These are phyloP conservation scores for Colletotrichum sp. DNA, from an alignment of 2,329 filamentous ascomycete genomes.

Conservation along the genomic window DNA sequence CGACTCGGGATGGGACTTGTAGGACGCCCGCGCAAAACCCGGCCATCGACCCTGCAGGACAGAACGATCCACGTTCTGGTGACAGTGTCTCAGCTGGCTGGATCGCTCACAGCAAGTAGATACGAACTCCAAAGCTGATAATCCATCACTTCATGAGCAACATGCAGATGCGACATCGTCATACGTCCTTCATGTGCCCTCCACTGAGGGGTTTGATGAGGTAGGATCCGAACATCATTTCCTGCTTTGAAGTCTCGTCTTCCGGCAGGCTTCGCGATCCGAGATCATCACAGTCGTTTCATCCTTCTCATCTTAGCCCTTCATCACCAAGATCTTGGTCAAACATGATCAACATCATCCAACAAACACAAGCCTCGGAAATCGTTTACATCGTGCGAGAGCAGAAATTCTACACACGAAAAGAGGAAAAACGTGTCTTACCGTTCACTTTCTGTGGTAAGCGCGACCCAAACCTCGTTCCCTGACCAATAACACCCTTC, in stretches of 20 bases:
- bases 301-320: not conserved
- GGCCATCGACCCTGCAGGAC: not conserved
- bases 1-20: not conserved
- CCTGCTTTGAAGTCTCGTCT: not conserved
- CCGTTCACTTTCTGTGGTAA: not conserved
- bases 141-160: conserved; percentile 1
- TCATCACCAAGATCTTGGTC: not conserved
- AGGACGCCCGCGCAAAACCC: not conserved
- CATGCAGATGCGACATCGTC: not conserved
- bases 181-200: not conserved
- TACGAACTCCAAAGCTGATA: not conserved
- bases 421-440: not conserved
- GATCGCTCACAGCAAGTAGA: not conserved
- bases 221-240: not conserved
- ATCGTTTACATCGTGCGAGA: not conserved
- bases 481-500: not conserved
- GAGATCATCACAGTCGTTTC: not conserved
- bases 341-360: conserved; percentile 11
- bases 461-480: not conserved
- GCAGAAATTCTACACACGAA: conserved; percentile 2
- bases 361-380: not conserved
- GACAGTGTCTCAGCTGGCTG: conserved; percentile 1
- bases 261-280: not conserved
- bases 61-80: not conserved
- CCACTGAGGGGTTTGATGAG: not conserved